Conservation (phyloP, 164 flowering plant genomes). For the Aristolochia californica region DNA sequence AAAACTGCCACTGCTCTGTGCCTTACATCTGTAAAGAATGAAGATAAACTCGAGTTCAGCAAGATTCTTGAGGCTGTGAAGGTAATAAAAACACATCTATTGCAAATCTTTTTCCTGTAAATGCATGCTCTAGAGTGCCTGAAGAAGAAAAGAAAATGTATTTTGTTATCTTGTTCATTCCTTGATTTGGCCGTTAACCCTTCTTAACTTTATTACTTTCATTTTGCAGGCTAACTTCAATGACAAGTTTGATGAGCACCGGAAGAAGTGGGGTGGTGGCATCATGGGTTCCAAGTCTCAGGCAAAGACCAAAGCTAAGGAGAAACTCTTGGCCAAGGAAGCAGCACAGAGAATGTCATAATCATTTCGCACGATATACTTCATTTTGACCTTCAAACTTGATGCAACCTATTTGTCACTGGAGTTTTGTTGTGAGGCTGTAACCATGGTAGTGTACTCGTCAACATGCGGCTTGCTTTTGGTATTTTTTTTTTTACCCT, state of each 20-base stretch:
- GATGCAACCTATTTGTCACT: no score
- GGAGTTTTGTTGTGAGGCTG: no score
- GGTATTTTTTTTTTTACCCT: no score
- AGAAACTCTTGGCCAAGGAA: not conserved
- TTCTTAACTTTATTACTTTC: not conserved
- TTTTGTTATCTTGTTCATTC: not conserved
- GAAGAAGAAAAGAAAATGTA: not conserved
- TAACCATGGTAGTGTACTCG: no score
- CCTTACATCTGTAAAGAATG: slow-evolving; percentile 72
- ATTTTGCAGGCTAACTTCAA: not conserved
- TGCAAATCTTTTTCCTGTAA: not conserved
- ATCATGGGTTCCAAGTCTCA: slow-evolving; percentile 4
- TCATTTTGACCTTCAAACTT: no score
- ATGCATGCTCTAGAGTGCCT: not conserved
- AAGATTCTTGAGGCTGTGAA: slow-evolving; percentile 69
- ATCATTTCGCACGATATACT: no score
- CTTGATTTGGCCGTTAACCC: not conserved
- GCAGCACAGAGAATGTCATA: slow-evolving; percentile 4
- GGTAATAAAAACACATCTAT: slow-evolving; percentile 23
- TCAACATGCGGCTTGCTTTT: no score
- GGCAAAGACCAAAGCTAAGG: slow-evolving; percentile 4
- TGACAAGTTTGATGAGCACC: slow-evolving; percentile 1
- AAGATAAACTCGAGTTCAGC: slow-evolving; percentile 80
- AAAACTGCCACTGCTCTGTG: slow-evolving; percentile 71
- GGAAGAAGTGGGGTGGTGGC: slow-evolving; percentile 4